Conservation (phyloP, 2,329 filamentous ascomycete species). For the Aspergillus pseudoviridinutans region DNA sequence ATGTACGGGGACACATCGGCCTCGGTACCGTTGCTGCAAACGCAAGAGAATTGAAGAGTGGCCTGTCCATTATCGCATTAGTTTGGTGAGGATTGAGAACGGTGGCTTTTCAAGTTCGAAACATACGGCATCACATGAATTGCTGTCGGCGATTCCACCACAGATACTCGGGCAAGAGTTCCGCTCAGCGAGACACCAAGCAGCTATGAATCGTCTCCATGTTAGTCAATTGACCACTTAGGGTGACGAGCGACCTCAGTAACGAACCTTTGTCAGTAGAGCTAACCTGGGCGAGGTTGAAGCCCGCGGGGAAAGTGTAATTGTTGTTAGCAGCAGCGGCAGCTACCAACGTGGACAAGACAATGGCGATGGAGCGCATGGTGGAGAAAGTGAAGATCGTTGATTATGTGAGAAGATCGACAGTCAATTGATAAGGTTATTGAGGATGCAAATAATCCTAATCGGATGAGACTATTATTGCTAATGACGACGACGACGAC, state of each 20-base stretch:
- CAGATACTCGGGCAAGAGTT: conserved; percentile 61
- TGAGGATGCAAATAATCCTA: conserved; percentile 1
- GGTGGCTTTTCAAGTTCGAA: neutral
- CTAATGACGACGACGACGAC: neutral
- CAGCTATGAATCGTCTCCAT: conserved; percentile 26
- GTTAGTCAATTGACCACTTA: neutral
- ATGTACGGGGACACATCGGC: conserved; percentile 55
- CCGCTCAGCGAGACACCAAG: conserved; percentile 57
- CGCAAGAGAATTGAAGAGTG: conserved; percentile 54
- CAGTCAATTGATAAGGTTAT: neutral
- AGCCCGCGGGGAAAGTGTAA: conserved; percentile 36
- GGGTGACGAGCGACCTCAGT: neutral
- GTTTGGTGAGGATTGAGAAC: conserved; percentile 9
- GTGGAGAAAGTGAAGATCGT: conserved; percentile 18
- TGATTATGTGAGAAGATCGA: neutral
- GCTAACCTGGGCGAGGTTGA: conserved; percentile 42
- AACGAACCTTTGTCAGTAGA: conserved; percentile 29
- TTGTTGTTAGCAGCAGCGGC: conserved; percentile 45
- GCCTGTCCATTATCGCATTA: conserved; percentile 29
- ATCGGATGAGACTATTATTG: neutral
- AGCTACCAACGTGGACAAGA: conserved; percentile 46
- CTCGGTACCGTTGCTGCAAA: conserved; percentile 52
- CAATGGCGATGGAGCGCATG: conserved; percentile 48
- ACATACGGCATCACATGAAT: conserved; percentile 57
- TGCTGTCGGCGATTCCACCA: conserved; percentile 46